Evolutionary conservation across 306 rosid genomes (phyloP), one percentile per base, ranked within the genome.

Genomic region (Acacia confusa): DNA sequence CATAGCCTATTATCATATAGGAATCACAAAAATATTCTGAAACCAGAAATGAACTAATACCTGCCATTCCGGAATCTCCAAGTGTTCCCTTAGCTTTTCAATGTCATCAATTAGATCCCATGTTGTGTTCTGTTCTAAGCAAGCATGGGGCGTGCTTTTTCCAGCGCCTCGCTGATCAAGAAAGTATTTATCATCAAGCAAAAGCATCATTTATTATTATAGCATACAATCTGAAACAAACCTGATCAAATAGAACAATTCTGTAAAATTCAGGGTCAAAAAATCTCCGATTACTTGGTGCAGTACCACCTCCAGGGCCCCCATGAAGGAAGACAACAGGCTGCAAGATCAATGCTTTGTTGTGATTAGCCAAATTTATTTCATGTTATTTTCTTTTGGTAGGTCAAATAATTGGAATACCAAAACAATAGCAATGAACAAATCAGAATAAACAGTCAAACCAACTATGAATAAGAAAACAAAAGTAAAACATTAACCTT

Each of bases 11-110:
- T 22, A 34, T 43, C 30, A 47, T 36, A 82, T 71, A 79, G 69
- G 68, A 82, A 78, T 47, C 74, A 68, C 8, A 68, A 63, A 25
- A 63, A 48, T 22, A 32, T 41, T 32, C 28, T 58, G 50, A 48
- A n/a, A 78, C 47, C 64, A 70, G 79, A 82, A 67, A 65, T 48
- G 71, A 83, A 74, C 64, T 53, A 44, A 74, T 48, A 90, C 98
- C 98, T 89, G 99, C 99, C 99, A 95, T 76, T 95, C 98, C 30
- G 99, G 92, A 88, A 95, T 90, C 84, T 87, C 82, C 86, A 95
- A 87, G 89, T 93, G 98, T 63, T 90, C 94, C 85, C 97, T 85
- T 78, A 95, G 86, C 86, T 88, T 95, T 88, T 95, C 99, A 74
- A 93, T 90, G 84, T 95, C 99, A 73, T 82, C 83, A 82, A 95